Base-by-base conservation (phyloP, 768 basidiomycete genomes). In the Cyclocybe cylindracea region DNA sequence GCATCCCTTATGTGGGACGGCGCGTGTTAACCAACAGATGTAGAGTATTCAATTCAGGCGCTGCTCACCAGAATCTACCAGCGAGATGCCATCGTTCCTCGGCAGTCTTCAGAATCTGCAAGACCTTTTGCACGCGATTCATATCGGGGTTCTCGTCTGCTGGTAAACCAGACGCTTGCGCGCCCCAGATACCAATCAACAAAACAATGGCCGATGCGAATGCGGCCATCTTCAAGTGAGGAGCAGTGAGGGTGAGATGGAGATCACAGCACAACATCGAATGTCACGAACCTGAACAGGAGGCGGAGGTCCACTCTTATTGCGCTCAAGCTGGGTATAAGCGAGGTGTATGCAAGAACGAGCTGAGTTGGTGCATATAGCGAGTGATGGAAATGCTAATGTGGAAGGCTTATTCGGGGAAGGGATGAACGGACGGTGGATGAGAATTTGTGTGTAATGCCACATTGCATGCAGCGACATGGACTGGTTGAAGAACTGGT, bases 361-460 rank as follows among this genome's bases (percentile, higher is more conserved):
- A 0, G 93, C 90, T 0, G 94, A 85, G 52, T 93, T 80, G 8
- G 89, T 82, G 66, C 86, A 91, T 48, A 88, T 90, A 0, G 87
- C 85, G 14, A 89, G 73, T 0, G 86, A 89, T 8, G 86, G 87
- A 61, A 85, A 83, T 2, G 78, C 72, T 4, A 81, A 55, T 1
- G 70, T 61, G 10, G 78, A 75, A 0, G 76, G 76, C 53, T 75
- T 78, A 38, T 72, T 69, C 0, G 80, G 78, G 0, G 80, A 77
- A 0, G 85, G 86, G 49, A 93, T 84, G 69, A 90, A 91, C 0
- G 89, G 85, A 2, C 89, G 84, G 66, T 92, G 89, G 36, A 90
- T 76, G 36, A 88, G 72, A 54, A 92, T 90, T 65, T 87, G 84
- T 10, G 82, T 70, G 50, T 85, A 75, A 58, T 89, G 79, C 51